Conservation (phyloP, 2,329 filamentous ascomycete genomes). For the Neurospora sp. region DNA sequence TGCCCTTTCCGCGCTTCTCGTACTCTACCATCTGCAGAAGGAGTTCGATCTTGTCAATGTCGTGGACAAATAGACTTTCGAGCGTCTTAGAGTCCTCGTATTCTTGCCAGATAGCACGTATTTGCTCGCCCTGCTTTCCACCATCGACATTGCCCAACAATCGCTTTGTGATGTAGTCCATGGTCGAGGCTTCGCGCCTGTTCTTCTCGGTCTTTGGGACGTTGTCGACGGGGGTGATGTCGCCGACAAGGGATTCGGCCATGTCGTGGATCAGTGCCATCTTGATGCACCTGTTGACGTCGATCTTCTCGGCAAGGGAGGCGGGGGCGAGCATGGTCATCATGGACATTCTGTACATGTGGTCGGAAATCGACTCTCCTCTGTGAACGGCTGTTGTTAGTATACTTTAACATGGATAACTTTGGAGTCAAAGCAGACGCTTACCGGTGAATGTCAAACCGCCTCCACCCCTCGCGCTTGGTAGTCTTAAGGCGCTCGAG, state of each 20-base stretch:
- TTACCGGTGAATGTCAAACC: conserved; percentile 64
- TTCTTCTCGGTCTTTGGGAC: conserved; percentile 82
- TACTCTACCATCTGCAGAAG: conserved; percentile 95
- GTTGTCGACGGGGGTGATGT: conserved; percentile 89
- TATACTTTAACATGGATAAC: not conserved
- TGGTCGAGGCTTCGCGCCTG: conserved; percentile 75
- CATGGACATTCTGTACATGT: conserved; percentile 99
- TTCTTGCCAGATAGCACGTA: conserved; percentile 81
- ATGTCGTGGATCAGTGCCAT: conserved; percentile 98
- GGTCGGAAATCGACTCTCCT: conserved; percentile 89
- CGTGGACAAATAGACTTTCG: conserved; percentile 86
- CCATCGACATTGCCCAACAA: conserved; percentile 67
- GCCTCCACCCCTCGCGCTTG: conserved; percentile 89
- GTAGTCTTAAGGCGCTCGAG: conserved; percentile 92
- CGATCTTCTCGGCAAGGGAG: conserved; percentile 57
- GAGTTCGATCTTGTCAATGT: conserved; percentile 95
- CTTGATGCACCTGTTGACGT: conserved; percentile 76
- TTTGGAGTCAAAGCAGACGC: not conserved
- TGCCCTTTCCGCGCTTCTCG: conserved; percentile 58
- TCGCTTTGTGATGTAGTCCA: conserved; percentile 74
- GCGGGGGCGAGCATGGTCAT: conserved; percentile 87
- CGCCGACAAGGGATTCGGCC: conserved; percentile 88
- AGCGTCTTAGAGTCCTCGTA: conserved; percentile 82
- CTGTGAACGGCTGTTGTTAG: conserved; percentile 25
- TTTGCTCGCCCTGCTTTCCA: conserved; percentile 53